Evolutionary conservation across 2,329 filamentous ascomycete species (phyloP), one percentile per base, ranked within the genome.

Genomic region (Penicillium palitans): DNA sequence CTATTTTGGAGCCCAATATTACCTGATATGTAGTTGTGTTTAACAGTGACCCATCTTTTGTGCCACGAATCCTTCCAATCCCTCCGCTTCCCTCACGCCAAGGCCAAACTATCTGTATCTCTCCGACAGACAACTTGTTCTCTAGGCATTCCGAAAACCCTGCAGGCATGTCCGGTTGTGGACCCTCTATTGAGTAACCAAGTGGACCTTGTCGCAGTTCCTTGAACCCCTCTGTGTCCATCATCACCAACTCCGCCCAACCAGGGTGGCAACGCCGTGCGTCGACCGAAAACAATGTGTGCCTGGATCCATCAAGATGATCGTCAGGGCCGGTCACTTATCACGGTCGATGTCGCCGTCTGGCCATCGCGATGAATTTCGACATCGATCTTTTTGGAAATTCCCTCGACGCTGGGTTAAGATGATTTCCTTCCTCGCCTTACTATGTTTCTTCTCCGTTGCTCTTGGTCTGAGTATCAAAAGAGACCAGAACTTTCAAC

Each of bases 401-500:
- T 41, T 64, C 52, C 61, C 62, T 59, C 64, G 62, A 61, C 65
- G 62, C 35, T 67, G 64, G 62, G 41, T 64, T 31, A 67, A 64
- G 45, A 68, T 68, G 66, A 48, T 67, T 41, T 7, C 60, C 52
- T 40, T 66, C 10, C 42, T 68, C 21, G 63, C 54, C 47, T 52
- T 68, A 17, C 25, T 66, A 25, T 60, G 61, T 45, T 54, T 68
- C 48, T 61, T 66, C 39, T 64, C 63, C 24, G 33, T 64, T 10
- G 52, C 52, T 3, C 55, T 67, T 4, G 55, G 62, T 53, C 21
- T 58, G 35, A 57, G 56, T 31, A 50, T 66, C 12, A 59, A 47
- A 24, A 55, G 55, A 57, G 49, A 57, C 10, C 55, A 57, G 5
- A 53, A 21, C 25, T 57, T 57, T 24, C 58, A 53, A 29, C 27